Evolutionary conservation across 1,284 basidiomycete genomes (phyloP).

Genomic region (Sanghuangporus sanghuang): DNA sequence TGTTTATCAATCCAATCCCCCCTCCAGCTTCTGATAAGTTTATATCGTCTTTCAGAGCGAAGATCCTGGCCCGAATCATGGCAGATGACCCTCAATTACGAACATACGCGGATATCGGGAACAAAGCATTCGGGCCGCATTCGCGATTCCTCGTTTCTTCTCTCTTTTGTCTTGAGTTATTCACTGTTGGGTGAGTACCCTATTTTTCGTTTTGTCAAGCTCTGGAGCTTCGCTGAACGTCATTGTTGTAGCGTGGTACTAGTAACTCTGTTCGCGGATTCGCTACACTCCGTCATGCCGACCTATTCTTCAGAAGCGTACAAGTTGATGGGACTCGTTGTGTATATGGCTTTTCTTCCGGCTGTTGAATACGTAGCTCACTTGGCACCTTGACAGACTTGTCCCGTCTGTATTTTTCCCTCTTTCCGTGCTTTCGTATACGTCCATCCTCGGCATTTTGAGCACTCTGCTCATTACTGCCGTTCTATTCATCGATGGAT

Average conservation of each 20-base stretch:
- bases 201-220: background rate
- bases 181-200: conserved; percentile 61
- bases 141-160: conserved; percentile 64
- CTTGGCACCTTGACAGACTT: conserved; percentile 40
- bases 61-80: conserved; percentile 77
- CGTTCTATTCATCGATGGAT: conserved; percentile 83
- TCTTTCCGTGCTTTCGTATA: conserved; percentile 77
- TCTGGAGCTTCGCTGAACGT: background rate
- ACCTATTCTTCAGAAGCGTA: conserved; percentile 62
- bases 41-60: conserved; percentile 52
- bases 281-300: conserved; percentile 70
- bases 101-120: conserved; percentile 87
- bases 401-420: conserved; percentile 84
- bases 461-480: conserved; percentile 75
- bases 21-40: background rate
- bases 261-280: conserved; percentile 84
- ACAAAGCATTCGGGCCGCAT: conserved; percentile 77
- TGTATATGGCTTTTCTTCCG: conserved; percentile 44
- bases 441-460: conserved; percentile 79
- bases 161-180: conserved; percentile 83
- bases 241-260: conserved; percentile 61
- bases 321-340: conserved; percentile 67
- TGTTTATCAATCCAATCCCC: background rate
- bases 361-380: background rate
- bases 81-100: conserved; percentile 61